phyloP scores from a whole-genome alignment of 75 land plant species.

The Adiantum capillusveneris region DNA sequence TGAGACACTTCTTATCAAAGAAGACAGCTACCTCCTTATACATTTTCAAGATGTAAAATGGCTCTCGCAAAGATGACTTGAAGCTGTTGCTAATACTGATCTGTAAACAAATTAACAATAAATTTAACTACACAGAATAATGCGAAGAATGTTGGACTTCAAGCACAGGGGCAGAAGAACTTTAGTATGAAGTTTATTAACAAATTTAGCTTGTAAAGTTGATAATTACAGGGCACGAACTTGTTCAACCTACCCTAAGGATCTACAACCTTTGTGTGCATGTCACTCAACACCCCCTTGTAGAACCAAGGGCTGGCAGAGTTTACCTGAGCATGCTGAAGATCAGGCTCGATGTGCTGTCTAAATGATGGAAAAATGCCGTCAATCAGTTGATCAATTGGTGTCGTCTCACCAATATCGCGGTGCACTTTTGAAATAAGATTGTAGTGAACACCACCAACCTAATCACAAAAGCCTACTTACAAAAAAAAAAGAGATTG shows the following conservation, averaged over 20 bases:
- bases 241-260: too few species aligned
- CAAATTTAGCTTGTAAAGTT: too few species aligned
- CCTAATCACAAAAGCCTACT: constrained; percentile 35
- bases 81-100: constrained; percentile 95
- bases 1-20: too few species aligned
- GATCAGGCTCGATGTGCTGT: constrained; percentile 97
- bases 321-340: constrained; percentile 96
- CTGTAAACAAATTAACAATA: constrained; percentile 30
- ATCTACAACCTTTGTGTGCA: too few species aligned
- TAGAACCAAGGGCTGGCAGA: not conserved
- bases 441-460: constrained; percentile 97
- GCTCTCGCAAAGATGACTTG: constrained; percentile 92
- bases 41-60: constrained; percentile 91
- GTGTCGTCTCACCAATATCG: constrained; percentile 88
- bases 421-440: constrained; percentile 86
- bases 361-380: constrained; percentile 97
- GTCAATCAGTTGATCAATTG: constrained; percentile 87
- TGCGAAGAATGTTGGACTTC: too few species aligned
- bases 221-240: too few species aligned
- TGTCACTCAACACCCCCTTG: too few species aligned
- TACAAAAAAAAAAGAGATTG: too few species aligned
- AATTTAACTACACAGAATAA: too few species aligned
- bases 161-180: too few species aligned
- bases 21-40: constrained; percentile 58
- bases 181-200: too few species aligned